Conservation (phyloP, 352 stramenopile genomes). For the Pythium pyrilobum region DNA sequence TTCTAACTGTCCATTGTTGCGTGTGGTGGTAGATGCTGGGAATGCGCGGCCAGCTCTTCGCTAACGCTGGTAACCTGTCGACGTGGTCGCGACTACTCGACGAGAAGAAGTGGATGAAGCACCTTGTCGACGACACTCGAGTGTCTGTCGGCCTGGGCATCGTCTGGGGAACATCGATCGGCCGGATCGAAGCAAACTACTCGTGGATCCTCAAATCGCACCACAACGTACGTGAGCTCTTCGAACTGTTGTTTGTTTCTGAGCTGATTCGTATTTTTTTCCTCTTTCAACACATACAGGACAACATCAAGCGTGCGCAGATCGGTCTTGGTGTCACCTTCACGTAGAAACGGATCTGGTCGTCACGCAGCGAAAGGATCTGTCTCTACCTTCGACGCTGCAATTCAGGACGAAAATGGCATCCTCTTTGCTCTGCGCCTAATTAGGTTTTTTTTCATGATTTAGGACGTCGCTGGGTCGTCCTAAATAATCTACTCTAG, state of each 20-base stretch:
- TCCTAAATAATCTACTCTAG: too few species aligned
- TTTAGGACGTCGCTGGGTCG: too few species aligned
- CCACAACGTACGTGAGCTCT: constrained; percentile 43
- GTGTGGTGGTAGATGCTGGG: constrained; percentile 59
- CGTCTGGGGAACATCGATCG: constrained; percentile 82
- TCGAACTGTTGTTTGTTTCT: neutral
- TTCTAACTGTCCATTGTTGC: neutral
- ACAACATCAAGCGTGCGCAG: constrained; percentile 84
- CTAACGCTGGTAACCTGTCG: constrained; percentile 87
- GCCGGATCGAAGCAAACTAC: constrained; percentile 89
- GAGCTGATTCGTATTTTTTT: neutral
- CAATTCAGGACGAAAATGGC: too few species aligned
- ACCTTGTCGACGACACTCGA: constrained; percentile 82
- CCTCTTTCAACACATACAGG: constrained; percentile 28
- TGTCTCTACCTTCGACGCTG: too few species aligned
- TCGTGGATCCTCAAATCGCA: constrained; percentile 88
- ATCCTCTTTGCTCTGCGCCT: too few species aligned
- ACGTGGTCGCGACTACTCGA: constrained; percentile 80
- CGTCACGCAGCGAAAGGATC: too few species aligned
- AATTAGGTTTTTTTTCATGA: too few species aligned
- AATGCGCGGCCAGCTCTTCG: constrained; percentile 86
- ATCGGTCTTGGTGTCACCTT: constrained; percentile 83
- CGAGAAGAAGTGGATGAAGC: constrained; percentile 89
- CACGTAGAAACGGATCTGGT: constrained; percentile 63
- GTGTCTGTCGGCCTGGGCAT: constrained; percentile 82